These are phyloP conservation scores for Hysterangium stoloniferum DNA, from an alignment of 768 basidiomycete species.

Conservation along the genomic window DNA sequence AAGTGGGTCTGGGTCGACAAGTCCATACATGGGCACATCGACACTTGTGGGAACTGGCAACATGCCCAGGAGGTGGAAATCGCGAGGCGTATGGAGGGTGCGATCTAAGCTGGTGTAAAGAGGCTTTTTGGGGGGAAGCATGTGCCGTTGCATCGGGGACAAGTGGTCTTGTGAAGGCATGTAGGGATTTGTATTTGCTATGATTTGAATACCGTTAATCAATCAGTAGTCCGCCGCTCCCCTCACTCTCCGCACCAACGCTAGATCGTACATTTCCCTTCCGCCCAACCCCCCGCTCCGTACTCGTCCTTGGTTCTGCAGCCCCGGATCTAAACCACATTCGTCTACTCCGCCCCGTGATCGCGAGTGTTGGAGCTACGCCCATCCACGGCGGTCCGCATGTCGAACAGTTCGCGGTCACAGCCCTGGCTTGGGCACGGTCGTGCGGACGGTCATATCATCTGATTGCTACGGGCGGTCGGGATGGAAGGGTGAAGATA, in stretches of 20 bases:
- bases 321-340: no score
- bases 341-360: no score
- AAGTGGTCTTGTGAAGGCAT: conserved; percentile 68
- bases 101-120: conserved; percentile 94
- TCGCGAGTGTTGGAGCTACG: no score
- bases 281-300: conserved; percentile 53
- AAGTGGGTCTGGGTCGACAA: background rate
- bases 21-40: no score
- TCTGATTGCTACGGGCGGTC: conserved; percentile 81
- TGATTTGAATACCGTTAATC: background rate
- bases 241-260: background rate
- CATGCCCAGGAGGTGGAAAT: no score
- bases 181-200: conserved; percentile 13
- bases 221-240: background rate
- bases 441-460: conserved; percentile 92
- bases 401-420: conserved; percentile 67
- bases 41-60: background rate
- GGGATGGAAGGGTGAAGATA: conserved; percentile 84
- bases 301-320: conserved; percentile 53
- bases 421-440: conserved; percentile 88
- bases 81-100: conserved; percentile 87
- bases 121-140: conserved; percentile 90
- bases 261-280: conserved; percentile 69
- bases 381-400: no score
- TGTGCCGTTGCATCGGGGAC: conserved; percentile 71